Conservation (phyloP, 1,139 yeast species). For the Suhomyces choctaworum region DNA sequence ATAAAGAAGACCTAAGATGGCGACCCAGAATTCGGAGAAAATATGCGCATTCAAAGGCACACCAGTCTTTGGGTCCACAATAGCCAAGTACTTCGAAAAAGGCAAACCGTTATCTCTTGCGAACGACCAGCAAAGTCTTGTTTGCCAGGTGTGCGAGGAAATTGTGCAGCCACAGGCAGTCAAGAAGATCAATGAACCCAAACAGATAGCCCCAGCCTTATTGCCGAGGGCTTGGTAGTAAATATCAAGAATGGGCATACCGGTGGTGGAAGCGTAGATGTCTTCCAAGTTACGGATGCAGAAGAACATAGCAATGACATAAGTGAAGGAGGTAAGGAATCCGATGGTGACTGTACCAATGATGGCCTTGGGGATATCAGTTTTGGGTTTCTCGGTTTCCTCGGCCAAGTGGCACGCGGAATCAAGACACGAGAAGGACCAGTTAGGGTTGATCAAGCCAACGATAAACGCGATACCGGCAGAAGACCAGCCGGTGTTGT, state of each 20-base stretch:
- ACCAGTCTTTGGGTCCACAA: constrained; percentile 43
- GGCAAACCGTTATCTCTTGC: constrained; percentile 63
- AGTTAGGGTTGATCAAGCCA: constrained; percentile 66
- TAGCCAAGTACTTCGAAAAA: constrained; percentile 41
- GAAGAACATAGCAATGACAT: constrained; percentile 63
- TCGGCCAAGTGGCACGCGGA: constrained; percentile 73
- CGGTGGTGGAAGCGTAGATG: constrained; percentile 49
- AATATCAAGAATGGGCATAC: constrained; percentile 64
- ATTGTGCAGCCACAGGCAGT: constrained; percentile 73
- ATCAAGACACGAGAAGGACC: constrained; percentile 70
- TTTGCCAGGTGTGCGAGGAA: constrained; percentile 75
- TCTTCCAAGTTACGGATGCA: constrained; percentile 52
- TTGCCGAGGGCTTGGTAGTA: constrained; percentile 57
- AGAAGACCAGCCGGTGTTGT: constrained; percentile 66
- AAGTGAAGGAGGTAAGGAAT: constrained; percentile 58
- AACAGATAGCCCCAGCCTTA: constrained; percentile 58
- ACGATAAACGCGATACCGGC: constrained; percentile 63
- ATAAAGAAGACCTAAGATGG: constrained; percentile 43
- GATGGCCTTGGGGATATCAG: constrained; percentile 62
- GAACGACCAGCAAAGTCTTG: constrained; percentile 75
- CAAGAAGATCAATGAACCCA: constrained; percentile 56
- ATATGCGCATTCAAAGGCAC: constrained; percentile 49
- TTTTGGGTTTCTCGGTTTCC: constrained; percentile 59
- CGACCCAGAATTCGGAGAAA: constrained; percentile 40
- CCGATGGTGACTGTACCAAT: constrained; percentile 68